Evolutionary conservation across 202 grass and related monocot genomes (phyloP).

Genomic region (Setaria italica): DNA sequence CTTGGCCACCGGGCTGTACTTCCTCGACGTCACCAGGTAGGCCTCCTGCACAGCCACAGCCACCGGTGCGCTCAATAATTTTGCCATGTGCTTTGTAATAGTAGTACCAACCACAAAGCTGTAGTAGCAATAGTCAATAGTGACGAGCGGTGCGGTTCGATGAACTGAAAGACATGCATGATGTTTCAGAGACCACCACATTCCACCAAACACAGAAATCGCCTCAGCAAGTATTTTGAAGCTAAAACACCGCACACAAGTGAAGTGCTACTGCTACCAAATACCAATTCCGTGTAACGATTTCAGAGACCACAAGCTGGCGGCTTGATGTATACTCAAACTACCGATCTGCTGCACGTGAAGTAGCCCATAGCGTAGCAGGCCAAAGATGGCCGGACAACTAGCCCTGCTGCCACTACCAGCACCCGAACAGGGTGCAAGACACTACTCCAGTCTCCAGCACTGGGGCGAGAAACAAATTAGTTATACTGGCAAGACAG

Average conservation of each 20-base stretch:
- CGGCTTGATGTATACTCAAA: background rate
- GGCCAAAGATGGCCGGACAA: background rate
- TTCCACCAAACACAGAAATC: background rate
- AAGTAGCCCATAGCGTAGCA: background rate
- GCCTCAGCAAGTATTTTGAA: background rate
- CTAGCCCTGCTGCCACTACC: background rate
- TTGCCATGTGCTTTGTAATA: constrained; percentile 5
- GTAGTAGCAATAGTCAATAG: background rate
- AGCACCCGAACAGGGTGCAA: background rate
- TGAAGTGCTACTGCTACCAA: background rate
- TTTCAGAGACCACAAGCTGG: too few relatives aligned
- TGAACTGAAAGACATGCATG: background rate
- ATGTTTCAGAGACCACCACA: background rate
- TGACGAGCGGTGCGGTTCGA: background rate
- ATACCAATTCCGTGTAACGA: background rate
- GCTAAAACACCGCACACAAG: background rate
- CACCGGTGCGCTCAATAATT: background rate
- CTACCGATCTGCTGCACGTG: background rate
- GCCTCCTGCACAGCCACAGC: constrained; percentile 53
- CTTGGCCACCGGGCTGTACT: constrained; percentile 62
- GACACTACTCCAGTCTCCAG: background rate
- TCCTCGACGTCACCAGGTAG: constrained; percentile 63
- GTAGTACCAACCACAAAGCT: background rate
- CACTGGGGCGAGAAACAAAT: background rate
- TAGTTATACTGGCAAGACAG: background rate